Percentiles rank a stretch among this genome's conserved stretches.
These are phyloP conservation scores for Alternaria dauci DNA, from an alignment of 2,329 filamentous ascomycete species.

Conservation along the genomic window DNA sequence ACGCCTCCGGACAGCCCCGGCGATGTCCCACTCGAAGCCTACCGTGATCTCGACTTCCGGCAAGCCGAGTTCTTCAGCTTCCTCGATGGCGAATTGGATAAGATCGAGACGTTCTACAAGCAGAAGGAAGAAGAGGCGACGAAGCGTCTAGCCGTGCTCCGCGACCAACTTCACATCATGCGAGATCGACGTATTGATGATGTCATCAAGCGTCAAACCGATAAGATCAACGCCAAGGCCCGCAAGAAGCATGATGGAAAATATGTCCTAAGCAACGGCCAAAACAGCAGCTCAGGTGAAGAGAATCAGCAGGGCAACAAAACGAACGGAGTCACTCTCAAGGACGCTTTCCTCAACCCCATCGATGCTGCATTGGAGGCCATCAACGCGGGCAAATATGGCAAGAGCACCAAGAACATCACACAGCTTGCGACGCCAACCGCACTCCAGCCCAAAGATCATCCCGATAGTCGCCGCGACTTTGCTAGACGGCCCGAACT, in stretches of 20 bases:
- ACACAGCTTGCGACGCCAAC: slow-evolving; percentile 48
- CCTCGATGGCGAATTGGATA: slow-evolving; percentile 83
- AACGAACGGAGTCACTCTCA: slow-evolving; percentile 22
- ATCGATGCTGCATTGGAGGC: slow-evolving; percentile 56
- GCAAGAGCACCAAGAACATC: slow-evolving; percentile 63
- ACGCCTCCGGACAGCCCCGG: slow-evolving; percentile 48
- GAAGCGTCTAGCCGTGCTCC: slow-evolving; percentile 72
- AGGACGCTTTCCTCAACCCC: slow-evolving; percentile 38
- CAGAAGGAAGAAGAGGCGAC: slow-evolving; percentile 87
- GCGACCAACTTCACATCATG: slow-evolving; percentile 92
- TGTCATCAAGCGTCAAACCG: slow-evolving; percentile 60
- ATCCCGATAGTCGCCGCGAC: slow-evolving; percentile 51
- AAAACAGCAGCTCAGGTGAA: slow-evolving; percentile 32
- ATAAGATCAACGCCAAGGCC: slow-evolving; percentile 44
- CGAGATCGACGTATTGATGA: slow-evolving; percentile 82
- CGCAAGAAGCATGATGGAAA: slow-evolving; percentile 29
- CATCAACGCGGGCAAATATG: slow-evolving; percentile 56
- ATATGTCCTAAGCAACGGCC: slow-evolving; percentile 24
- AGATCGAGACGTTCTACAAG: slow-evolving; percentile 90
- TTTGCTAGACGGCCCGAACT: slow-evolving; percentile 52
- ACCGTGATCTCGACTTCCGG: slow-evolving; percentile 72
- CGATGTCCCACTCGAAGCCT: slow-evolving; percentile 63
- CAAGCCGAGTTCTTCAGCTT: slow-evolving; percentile 89
- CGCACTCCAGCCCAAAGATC: slow-evolving; percentile 51
- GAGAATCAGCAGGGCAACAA: slow-evolving; percentile 27